Evolutionary conservation across 2,329 filamentous ascomycete species (phyloP).

Genomic region (Epichloe elymi): DNA sequence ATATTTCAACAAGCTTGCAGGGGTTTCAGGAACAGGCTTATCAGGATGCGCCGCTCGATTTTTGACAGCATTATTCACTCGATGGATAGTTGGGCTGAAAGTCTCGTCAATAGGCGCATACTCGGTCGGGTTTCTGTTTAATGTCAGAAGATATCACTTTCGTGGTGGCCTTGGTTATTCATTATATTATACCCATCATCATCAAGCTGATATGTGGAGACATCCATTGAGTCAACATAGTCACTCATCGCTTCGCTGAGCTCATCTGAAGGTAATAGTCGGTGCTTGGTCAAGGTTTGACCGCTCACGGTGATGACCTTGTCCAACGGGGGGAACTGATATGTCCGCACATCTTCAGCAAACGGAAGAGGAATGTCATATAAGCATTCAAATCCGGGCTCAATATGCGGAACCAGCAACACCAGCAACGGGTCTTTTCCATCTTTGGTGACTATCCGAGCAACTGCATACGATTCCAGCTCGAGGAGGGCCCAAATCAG

Average conservation of each 20-base stretch:
- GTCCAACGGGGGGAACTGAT: constrained; percentile 87
- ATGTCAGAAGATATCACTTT: neutral
- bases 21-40: constrained; percentile 45
- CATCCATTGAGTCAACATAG: constrained; percentile 88
- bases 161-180: too few relatives aligned
- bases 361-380: constrained; percentile 88
- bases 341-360: constrained; percentile 80
- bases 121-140: constrained; percentile 38
- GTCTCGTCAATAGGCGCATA: constrained; percentile 69
- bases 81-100: constrained; percentile 77
- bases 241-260: constrained; percentile 73
- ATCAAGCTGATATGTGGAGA: constrained; percentile 57
- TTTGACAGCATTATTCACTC: constrained; percentile 74
- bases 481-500: constrained; percentile 80
- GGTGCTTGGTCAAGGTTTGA: constrained; percentile 65
- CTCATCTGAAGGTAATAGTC: constrained; percentile 64
- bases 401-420: constrained; percentile 67
- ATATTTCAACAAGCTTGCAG: constrained; percentile 56
- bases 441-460: constrained; percentile 73
- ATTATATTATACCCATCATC: constrained; percentile 54
- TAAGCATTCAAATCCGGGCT: constrained; percentile 68
- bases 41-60: constrained; percentile 66
- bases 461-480: constrained; percentile 73
- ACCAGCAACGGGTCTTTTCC: constrained; percentile 65
- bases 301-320: constrained; percentile 79